Conservation (phyloP, 257 asterid species). For the Pogostemon cablin region DNA sequence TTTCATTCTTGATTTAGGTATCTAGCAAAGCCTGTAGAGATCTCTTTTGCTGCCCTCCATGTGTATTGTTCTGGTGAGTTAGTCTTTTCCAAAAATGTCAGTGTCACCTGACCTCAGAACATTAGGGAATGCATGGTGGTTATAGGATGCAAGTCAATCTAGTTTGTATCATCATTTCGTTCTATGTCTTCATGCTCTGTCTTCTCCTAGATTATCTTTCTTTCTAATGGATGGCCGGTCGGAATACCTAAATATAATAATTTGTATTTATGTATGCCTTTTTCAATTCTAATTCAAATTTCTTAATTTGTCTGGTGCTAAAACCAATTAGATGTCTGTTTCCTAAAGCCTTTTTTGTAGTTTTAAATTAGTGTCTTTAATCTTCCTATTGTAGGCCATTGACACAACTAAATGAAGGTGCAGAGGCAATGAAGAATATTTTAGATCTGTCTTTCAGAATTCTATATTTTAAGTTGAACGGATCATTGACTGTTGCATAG, state of each 20-base stretch:
- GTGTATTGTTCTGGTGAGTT: slow-evolving; percentile 62
- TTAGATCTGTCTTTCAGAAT: slow-evolving; percentile 35
- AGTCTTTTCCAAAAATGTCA: slow-evolving; percentile 29
- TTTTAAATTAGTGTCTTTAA: slow-evolving; percentile 45
- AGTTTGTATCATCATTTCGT: slow-evolving; percentile 3
- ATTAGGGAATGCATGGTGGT: slow-evolving; percentile 18
- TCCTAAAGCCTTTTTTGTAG: slow-evolving; percentile 30
- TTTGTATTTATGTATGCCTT: neutral
- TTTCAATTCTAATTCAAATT: slow-evolving; percentile 3
- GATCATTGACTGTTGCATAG: slow-evolving; percentile 17
- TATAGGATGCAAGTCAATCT: slow-evolving; percentile 26
- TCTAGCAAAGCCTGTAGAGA: slow-evolving; percentile 69
- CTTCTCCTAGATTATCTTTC: slow-evolving; percentile 8
- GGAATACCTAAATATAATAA: slow-evolving; percentile 14
- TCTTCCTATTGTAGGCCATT: slow-evolving; percentile 66
- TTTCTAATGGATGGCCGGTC: neutral
- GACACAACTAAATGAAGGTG: slow-evolving; percentile 76
- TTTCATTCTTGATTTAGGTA: slow-evolving; percentile 77
- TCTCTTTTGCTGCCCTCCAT: slow-evolving; percentile 56
- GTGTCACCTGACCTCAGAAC: slow-evolving; percentile 2
- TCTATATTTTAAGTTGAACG: slow-evolving; percentile 27
- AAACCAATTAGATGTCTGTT: slow-evolving; percentile 22
- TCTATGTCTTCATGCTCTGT: slow-evolving; percentile 3
- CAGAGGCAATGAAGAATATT: slow-evolving; percentile 53
- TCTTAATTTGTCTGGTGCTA: neutral